Evolutionary conservation across 352 stramenopile genomes (phyloP).

Genomic region (Phytophthora chlamydospora): DNA sequence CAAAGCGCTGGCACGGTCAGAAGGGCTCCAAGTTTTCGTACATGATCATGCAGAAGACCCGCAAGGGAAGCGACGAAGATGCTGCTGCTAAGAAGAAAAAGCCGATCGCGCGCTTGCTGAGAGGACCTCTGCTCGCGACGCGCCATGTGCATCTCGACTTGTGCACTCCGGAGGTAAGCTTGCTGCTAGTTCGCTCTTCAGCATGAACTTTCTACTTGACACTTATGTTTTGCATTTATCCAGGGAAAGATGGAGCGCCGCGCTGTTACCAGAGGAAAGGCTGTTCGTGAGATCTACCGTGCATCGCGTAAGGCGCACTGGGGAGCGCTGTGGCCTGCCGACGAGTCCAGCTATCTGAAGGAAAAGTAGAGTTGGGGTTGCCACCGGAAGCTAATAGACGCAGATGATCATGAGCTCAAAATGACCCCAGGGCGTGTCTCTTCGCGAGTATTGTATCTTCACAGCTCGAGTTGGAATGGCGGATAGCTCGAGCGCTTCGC

Average conservation of each 20-base stretch:
- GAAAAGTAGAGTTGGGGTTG: slow-evolving; percentile 31
- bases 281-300: slow-evolving; percentile 81
- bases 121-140: slow-evolving; percentile 70
- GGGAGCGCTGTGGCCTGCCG: slow-evolving; percentile 74
- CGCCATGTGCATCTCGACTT: slow-evolving; percentile 85
- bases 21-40: slow-evolving; percentile 90
- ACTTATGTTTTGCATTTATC: slow-evolving; percentile 18
- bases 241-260: slow-evolving; percentile 81
- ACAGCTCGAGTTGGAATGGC: neutral
- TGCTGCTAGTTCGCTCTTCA: neutral
- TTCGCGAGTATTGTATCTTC: slow-evolving; percentile 1
- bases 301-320: slow-evolving; percentile 85
- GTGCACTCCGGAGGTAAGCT: slow-evolving; percentile 70
- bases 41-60: slow-evolving; percentile 77
- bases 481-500: neutral
- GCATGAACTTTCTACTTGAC: neutral
- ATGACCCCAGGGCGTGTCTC: neutral
- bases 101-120: slow-evolving; percentile 66
- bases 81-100: slow-evolving; percentile 34
- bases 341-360: slow-evolving; percentile 71
- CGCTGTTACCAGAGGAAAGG: slow-evolving; percentile 75
- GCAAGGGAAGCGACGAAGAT: slow-evolving; percentile 26
- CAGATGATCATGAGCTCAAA: slow-evolving; percentile 8
- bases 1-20: slow-evolving; percentile 85
- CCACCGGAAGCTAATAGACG: slow-evolving; percentile 22